Percentiles rank a stretch among this genome's conserved stretches.
phyloP scores from a whole-genome alignment of 805 yeast species.

The Schizosaccharomyces pombe region DNA sequence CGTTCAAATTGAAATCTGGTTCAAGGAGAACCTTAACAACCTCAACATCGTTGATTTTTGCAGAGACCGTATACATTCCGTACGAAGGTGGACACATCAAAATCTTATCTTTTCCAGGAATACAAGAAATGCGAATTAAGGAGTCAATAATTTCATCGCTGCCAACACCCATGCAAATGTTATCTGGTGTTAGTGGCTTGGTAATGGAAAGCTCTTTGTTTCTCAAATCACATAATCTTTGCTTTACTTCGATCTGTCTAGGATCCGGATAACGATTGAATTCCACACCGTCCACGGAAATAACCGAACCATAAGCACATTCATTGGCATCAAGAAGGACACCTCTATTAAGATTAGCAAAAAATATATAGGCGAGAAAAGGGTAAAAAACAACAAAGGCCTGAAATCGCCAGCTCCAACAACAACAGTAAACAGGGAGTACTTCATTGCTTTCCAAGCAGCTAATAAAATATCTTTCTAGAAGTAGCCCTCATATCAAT shows the following conservation, averaged over 20 bases:
- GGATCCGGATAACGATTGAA: slow-evolving; percentile 94
- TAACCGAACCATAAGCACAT: slow-evolving; percentile 76
- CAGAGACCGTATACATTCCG: slow-evolving; percentile 88
- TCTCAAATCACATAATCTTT: slow-evolving; percentile 46
- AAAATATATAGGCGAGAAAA: too few species aligned
- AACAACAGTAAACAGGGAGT: too few species aligned
- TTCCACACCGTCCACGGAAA: slow-evolving; percentile 30
- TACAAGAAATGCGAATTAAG: slow-evolving; percentile 59
- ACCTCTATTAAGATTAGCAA: neutral
- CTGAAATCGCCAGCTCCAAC: neutral
- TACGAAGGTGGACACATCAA: slow-evolving; percentile 86
- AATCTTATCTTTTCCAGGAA: slow-evolving; percentile 62
- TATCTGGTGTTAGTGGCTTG: slow-evolving; percentile 28
- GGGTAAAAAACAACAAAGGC: neutral
- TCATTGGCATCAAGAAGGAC: slow-evolving; percentile 85
- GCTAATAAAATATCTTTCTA: too few species aligned
- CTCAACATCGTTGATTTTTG: slow-evolving; percentile 69
- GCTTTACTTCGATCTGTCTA: slow-evolving; percentile 59
- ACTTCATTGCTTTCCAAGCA: too few species aligned
- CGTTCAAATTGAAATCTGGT: slow-evolving; percentile 35
- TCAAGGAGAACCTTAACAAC: slow-evolving; percentile 38
- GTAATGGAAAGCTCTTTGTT: slow-evolving; percentile 18
- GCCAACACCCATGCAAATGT: slow-evolving; percentile 84
- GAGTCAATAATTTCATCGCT: slow-evolving; percentile 91
- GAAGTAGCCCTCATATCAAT: too few species aligned